Evolutionary conservation across 2,329 filamentous ascomycete genomes (phyloP), one percentile per base, ranked within the genome.

Genomic region (Emmonsia crescens): DNA sequence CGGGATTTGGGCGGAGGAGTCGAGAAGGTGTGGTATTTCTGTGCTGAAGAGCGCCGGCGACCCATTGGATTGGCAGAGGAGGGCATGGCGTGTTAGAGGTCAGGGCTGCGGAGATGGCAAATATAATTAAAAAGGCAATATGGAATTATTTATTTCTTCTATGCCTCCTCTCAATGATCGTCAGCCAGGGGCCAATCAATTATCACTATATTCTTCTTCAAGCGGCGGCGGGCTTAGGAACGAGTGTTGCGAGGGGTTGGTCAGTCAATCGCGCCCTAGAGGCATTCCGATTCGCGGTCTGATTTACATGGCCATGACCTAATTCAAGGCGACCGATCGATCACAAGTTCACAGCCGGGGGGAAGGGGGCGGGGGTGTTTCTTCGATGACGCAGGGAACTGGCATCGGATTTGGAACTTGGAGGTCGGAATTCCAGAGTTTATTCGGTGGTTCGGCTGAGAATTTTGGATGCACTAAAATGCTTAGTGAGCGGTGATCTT

Each of bases 21-120:
- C 59, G 75, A 73, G 63, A 79, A 79, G n/a, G 77, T 79, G 65
- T 79, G 77, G 66, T 79, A 79, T 56, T 78, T 76, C 57, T 76
- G 73, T 3, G 75, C 78, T 5, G 76, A 77, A 38, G 76, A 77
- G 59, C 69, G 69, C 49, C 76, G 76, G 16, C 49, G 24, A 8
- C n/a, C 16, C n/a, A 29, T 16, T 16, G 29, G 27, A 19, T 59
- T 59, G 21, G 29, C 29, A n/a, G 40, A 29, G 5, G 57, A 59
- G 3, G 57, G 46, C 57, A 59, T 59, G 9, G 42, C 38, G 55
- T 19, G 21, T 29, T 12, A 9, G 54, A n/a, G 38, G 24, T n/a
- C 19, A 29, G 16, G 21, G 24, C 3, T 8, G 16, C 16, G 19
- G 51, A 44, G 24, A 31, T 44, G 14, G 14, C 14, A 42, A 29